Evolutionary conservation across 306 rosid genomes (phyloP).

Genomic region (Carpinus viminea): DNA sequence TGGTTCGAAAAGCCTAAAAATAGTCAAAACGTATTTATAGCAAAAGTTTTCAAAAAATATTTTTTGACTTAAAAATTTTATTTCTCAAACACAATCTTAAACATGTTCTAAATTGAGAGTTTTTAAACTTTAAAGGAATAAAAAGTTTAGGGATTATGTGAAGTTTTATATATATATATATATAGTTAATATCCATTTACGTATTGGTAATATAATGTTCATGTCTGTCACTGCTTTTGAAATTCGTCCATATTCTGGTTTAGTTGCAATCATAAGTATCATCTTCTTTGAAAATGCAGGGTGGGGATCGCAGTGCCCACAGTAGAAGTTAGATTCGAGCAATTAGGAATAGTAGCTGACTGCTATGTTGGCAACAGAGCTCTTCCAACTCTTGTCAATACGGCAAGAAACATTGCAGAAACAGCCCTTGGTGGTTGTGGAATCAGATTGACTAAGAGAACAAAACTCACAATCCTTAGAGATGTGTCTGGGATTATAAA

Average conservation of each 20-base stretch:
- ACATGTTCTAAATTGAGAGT: no score
- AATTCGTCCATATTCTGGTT: not conserved
- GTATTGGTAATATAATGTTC: no score
- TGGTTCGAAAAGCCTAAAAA: no score
- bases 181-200: no score
- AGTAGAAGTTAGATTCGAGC: not conserved
- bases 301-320: not conserved
- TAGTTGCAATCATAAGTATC: no score
- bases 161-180: no score
- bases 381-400: not conserved
- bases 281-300: not conserved
- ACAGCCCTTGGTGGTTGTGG: not conserved
- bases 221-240: not conserved
- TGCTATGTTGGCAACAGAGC: slow-evolving; percentile 2
- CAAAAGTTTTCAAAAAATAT: no score
- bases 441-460: not conserved
- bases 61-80: no score
- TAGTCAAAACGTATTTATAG: no score
- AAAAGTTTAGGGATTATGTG: no score
- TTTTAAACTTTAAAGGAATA: no score
- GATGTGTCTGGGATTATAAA: slow-evolving; percentile 5
- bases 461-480: not conserved
- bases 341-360: not conserved
- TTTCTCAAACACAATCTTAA: no score
- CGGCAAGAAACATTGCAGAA: slow-evolving; percentile 4